phyloP scores from a whole-genome alignment of 495 filamentous ascomycete species.

The Hypoxylon fragiforme region DNA sequence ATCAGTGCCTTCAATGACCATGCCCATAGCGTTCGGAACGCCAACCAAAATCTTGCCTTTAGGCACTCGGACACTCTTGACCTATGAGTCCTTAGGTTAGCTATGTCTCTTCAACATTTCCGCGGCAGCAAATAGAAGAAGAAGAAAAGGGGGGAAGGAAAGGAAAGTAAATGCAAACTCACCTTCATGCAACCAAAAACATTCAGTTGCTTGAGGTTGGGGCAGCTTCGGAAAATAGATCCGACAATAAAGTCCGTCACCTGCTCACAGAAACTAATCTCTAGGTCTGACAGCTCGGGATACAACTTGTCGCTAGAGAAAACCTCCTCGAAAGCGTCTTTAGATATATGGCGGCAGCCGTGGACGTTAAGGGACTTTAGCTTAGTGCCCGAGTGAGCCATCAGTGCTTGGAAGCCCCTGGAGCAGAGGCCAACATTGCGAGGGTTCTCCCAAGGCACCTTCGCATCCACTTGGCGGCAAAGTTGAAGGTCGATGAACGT shows the following conservation, averaged over 20 bases:
- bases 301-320: constrained; percentile 66
- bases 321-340: constrained; percentile 66
- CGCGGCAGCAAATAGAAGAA: not conserved
- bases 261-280: constrained; percentile 75
- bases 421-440: constrained; percentile 71
- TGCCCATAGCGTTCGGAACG: constrained; percentile 65
- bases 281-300: constrained; percentile 65
- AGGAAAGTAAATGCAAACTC: no score
- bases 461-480: constrained; percentile 72
- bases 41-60: constrained; percentile 77
- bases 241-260: constrained; percentile 76
- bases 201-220: constrained; percentile 68
- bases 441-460: constrained; percentile 55
- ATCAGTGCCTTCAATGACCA: constrained; percentile 54
- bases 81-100: constrained; percentile 37
- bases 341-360: constrained; percentile 76
- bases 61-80: constrained; percentile 70
- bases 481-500: constrained; percentile 70
- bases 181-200: constrained; percentile 83
- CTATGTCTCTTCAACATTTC: not conserved
- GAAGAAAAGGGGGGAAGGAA: not conserved
- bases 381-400: constrained; percentile 74
- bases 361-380: constrained; percentile 69
- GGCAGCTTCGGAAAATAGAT: constrained; percentile 74
- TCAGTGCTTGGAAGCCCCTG: constrained; percentile 73